Conservation (phyloP, 148 eudicot genomes). For the Euryodendron excelsum region DNA sequence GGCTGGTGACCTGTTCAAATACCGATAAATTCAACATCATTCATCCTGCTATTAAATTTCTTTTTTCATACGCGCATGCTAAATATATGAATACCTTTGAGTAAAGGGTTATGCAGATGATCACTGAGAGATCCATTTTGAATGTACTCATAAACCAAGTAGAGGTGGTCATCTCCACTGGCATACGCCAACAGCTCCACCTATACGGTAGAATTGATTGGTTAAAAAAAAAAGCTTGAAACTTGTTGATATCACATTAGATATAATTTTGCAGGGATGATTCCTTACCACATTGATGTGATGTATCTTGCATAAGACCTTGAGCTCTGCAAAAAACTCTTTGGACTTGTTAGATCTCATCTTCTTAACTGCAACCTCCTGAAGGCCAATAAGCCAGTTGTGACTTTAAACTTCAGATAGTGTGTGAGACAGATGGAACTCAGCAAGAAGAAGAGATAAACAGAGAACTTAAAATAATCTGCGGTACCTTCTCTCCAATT, state of each 20-base stretch:
- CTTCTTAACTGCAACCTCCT: conserved; percentile 54
- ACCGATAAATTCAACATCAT: too few relatives aligned
- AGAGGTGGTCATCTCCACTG: conserved; percentile 52
- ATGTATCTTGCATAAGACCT: conserved; percentile 51
- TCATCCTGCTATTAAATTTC: too few relatives aligned
- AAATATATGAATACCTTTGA: conserved; percentile 42
- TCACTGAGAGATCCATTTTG: conserved; percentile 46
- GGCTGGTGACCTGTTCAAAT: conserved; percentile 50
- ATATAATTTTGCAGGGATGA: neutral
- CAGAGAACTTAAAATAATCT: too few relatives aligned
- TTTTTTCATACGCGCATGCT: too few relatives aligned
- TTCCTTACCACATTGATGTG: conserved; percentile 51
- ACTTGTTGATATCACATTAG: neutral
- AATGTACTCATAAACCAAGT: conserved; percentile 44
- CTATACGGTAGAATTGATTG: conserved; percentile 11
- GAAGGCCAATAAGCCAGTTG: neutral
- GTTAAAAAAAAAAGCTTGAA: neutral
- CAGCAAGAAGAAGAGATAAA: too few relatives aligned
- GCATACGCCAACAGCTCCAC: conserved; percentile 55
- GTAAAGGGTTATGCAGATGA: conserved; percentile 48
- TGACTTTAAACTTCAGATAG: too few relatives aligned
- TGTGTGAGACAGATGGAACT: neutral
- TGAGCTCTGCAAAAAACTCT: conserved; percentile 56
- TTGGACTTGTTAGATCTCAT: conserved; percentile 54
- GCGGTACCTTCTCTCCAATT: conserved; percentile 36